Conservation (phyloP, 495 filamentous ascomycete genomes). For the Tuber brumale region DNA sequence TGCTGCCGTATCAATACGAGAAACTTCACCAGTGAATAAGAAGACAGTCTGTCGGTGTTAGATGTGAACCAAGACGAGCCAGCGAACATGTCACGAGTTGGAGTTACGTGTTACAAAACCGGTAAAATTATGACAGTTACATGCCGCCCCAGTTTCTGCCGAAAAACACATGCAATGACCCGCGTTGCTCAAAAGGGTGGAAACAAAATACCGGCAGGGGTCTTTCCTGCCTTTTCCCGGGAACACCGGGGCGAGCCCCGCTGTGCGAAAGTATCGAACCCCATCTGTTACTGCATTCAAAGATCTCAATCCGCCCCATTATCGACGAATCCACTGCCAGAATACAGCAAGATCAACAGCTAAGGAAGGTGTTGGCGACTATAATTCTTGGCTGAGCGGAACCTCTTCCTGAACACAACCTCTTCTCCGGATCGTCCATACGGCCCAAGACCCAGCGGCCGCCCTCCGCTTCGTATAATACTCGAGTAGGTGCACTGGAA, state of each 20-base stretch:
- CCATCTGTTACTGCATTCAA: neutral
- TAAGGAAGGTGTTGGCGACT: conserved; percentile 15
- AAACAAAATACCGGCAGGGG: neutral
- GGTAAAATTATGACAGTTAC: neutral
- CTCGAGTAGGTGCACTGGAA: neutral
- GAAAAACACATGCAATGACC: neutral
- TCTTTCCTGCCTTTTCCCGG: neutral
- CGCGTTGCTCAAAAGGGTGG: neutral
- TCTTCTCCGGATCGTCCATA: conserved; percentile 8
- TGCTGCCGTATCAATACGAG: neutral
- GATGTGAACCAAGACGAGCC: neutral
- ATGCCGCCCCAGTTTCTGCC: neutral
- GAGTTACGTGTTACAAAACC: neutral
- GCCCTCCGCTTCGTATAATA: neutral
- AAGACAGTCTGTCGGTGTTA: neutral
- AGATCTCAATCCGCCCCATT: neutral
- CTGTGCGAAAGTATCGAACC: neutral
- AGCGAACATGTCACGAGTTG: neutral
- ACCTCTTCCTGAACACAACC: conserved; percentile 16
- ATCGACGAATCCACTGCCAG: neutral
- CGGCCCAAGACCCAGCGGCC: neutral
- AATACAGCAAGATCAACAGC: neutral
- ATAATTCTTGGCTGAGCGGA: conserved; percentile 17
- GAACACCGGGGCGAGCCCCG: neutral
- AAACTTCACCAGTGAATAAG: neutral